These are phyloP conservation scores for Candida andamanensis DNA, from an alignment of 805 yeast species.

Conservation along the genomic window DNA sequence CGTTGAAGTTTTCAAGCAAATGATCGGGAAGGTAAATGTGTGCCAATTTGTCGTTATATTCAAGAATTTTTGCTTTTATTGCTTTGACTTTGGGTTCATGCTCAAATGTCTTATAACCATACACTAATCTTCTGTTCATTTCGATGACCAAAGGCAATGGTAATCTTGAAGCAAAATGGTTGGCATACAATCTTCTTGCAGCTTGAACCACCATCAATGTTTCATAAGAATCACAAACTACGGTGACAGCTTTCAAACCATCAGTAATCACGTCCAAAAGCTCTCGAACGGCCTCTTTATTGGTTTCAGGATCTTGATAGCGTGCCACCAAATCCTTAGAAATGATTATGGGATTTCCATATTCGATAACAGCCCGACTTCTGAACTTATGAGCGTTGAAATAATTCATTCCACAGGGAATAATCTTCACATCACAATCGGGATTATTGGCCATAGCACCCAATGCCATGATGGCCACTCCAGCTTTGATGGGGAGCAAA, in stretches of 20 bases:
- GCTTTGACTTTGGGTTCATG: slow-evolving; percentile 63
- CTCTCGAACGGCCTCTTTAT: slow-evolving; percentile 68
- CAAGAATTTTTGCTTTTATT: slow-evolving; percentile 57
- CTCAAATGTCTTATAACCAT: slow-evolving; percentile 72
- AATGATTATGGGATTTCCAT: slow-evolving; percentile 82
- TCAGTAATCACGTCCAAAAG: slow-evolving; percentile 65
- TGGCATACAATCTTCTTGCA: slow-evolving; percentile 81
- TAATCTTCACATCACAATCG: slow-evolving; percentile 72
- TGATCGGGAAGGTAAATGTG: slow-evolving; percentile 53
- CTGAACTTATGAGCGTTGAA: slow-evolving; percentile 94
- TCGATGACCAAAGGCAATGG: slow-evolving; percentile 85
- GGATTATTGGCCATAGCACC: slow-evolving; percentile 86
- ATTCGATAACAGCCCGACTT: slow-evolving; percentile 91
- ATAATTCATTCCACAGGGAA: slow-evolving; percentile 97
- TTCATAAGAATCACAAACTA: slow-evolving; percentile 83
- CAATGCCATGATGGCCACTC: slow-evolving; percentile 96
- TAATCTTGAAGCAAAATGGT: slow-evolving; percentile 62
- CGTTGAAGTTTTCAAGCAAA: slow-evolving; percentile 52
- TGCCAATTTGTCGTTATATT: slow-evolving; percentile 58
- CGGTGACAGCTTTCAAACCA: slow-evolving; percentile 80
- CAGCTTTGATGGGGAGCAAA: slow-evolving; percentile 88
- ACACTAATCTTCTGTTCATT: slow-evolving; percentile 80
- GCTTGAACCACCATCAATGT: slow-evolving; percentile 87
- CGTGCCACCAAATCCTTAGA: slow-evolving; percentile 49
- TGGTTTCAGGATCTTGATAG: slow-evolving; percentile 61